These are phyloP conservation scores for Triadica sebifera DNA, from an alignment of 345 rosid species.

Conservation along the genomic window DNA sequence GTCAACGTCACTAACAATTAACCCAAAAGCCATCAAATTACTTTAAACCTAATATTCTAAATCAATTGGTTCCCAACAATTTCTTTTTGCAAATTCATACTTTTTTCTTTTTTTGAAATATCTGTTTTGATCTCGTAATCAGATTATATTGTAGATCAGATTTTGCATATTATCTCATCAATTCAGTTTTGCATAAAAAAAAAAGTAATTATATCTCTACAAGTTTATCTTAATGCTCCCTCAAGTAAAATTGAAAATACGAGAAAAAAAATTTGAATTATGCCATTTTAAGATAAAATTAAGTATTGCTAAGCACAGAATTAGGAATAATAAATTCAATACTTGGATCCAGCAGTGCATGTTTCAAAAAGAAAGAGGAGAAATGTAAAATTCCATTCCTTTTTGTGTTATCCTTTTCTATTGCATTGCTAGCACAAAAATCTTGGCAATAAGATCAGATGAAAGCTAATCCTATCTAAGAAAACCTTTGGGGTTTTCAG, in stretches of 20 bases:
- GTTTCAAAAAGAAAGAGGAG: not conserved
- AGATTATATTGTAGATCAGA: too few species aligned
- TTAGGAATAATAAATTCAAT: too few species aligned
- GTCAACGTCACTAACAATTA: not conserved
- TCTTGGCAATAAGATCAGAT: constrained; percentile 16
- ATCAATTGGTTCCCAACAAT: not conserved
- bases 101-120: too few species aligned
- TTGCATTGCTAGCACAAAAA: not conserved
- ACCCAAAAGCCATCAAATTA: not conserved
- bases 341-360: not conserved
- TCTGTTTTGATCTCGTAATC: too few species aligned
- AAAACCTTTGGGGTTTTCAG: constrained; percentile 10
- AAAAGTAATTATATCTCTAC: too few species aligned
- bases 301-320: too few species aligned
- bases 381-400: not conserved
- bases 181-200: too few species aligned
- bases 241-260: too few species aligned
- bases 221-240: too few species aligned
- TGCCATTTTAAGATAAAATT: too few species aligned
- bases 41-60: not conserved
- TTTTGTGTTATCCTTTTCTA: not conserved
- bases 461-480: constrained; percentile 10
- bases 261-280: too few species aligned
- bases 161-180: too few species aligned
- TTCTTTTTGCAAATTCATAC: not conserved